Percentiles rank a stretch among this genome's conserved stretches.
phyloP scores from a whole-genome alignment of 73 alveolate species.

The Tetrahymena malaccensis region DNA sequence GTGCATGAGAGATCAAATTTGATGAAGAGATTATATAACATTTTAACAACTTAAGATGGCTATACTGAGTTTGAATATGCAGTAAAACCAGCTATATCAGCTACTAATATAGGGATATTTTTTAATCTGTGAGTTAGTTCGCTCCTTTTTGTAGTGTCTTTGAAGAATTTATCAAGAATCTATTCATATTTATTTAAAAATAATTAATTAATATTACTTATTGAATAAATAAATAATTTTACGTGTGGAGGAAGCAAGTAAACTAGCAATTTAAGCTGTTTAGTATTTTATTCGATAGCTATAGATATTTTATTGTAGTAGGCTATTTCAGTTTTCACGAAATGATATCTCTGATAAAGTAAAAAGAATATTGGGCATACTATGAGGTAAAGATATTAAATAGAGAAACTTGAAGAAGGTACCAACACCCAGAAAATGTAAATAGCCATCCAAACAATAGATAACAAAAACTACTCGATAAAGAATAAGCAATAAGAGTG shows the following conservation, averaged over 20 bases:
- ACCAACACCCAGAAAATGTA: neutral
- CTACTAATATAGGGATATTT: slow-evolving; percentile 12
- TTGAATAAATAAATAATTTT: neutral
- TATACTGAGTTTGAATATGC: slow-evolving; percentile 14
- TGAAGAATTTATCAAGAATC: slow-evolving; percentile 12
- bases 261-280: neutral
- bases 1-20: slow-evolving; percentile 30
- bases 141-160: neutral
- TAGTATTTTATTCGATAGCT: neutral
- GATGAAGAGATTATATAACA: slow-evolving; percentile 16
- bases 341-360: neutral
- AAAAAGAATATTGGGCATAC: neutral
- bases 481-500: neutral
- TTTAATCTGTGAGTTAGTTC: slow-evolving; percentile 8
- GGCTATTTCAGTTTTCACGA: neutral
- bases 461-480: neutral
- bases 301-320: neutral
- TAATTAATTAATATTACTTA: neutral
- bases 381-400: neutral
- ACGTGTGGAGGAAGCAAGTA: neutral
- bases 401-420: neutral
- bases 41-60: slow-evolving; percentile 29
- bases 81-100: slow-evolving; percentile 48
- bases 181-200: neutral
- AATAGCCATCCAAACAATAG: neutral